These are phyloP conservation scores for Sonneratia alba DNA, from an alignment of 345 rosid genomes.

Conservation along the genomic window DNA sequence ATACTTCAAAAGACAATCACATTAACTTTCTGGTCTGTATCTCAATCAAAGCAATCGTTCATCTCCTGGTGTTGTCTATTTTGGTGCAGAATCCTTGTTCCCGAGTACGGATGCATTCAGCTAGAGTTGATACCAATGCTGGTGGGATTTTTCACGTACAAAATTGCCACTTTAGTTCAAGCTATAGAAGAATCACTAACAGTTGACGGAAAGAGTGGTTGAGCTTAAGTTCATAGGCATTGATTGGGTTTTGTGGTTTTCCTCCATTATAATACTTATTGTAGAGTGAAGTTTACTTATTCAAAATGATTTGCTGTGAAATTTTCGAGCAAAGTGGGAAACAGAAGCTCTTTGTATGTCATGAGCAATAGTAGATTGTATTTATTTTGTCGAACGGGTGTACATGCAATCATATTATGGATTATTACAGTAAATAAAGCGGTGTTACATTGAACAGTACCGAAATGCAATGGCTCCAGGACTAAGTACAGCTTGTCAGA, in stretches of 20 bases:
- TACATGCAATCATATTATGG: neutral
- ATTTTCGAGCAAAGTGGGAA: neutral
- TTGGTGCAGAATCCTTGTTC: conserved; percentile 64
- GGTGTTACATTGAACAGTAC: neutral
- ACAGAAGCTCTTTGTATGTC: neutral
- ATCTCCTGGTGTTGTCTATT: neutral
- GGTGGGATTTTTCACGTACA: conserved; percentile 89
- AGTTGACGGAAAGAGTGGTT: neutral
- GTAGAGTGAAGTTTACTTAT: neutral
- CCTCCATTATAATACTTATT: neutral
- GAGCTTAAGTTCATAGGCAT: neutral
- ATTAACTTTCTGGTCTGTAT: no score
- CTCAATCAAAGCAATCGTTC: neutral
- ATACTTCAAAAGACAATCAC: neutral
- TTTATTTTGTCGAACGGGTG: neutral
- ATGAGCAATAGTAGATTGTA: neutral
- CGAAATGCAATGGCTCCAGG: neutral
- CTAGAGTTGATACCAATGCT: conserved; percentile 82
- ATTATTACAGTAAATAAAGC: neutral
- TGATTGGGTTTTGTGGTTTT: no score
- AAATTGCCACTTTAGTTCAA: conserved; percentile 80
- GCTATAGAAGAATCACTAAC: conserved; percentile 59
- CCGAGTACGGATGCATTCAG: conserved; percentile 65
- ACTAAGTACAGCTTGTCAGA: neutral
- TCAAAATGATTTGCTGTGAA: neutral